These are phyloP conservation scores for Penicillium palitans DNA, from an alignment of 2,329 filamentous ascomycete genomes.

Conservation along the genomic window DNA sequence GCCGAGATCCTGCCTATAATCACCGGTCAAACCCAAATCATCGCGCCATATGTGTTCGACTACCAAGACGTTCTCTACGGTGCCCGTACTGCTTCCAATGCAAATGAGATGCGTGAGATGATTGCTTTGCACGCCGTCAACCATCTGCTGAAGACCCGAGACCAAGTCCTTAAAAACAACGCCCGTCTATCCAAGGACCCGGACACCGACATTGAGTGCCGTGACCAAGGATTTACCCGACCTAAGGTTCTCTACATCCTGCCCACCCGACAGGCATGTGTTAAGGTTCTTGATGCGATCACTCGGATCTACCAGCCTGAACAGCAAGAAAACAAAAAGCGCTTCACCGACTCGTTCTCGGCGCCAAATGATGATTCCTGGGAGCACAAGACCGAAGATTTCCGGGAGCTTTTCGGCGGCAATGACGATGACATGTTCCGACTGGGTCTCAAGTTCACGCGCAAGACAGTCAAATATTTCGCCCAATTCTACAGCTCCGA, in stretches of 20 bases:
- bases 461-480: slow-evolving; percentile 94
- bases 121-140: slow-evolving; percentile 83
- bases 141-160: slow-evolving; percentile 89
- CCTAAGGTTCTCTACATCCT: slow-evolving; percentile 90
- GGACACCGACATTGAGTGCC: slow-evolving; percentile 68
- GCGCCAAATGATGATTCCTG: slow-evolving; percentile 68
- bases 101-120: slow-evolving; percentile 67
- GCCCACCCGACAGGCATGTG: slow-evolving; percentile 84
- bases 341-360: slow-evolving; percentile 82
- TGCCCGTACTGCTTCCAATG: slow-evolving; percentile 68
- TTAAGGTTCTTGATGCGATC: slow-evolving; percentile 74
- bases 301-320: slow-evolving; percentile 75
- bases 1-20: slow-evolving; percentile 59
- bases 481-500: slow-evolving; percentile 95
- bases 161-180: slow-evolving; percentile 90
- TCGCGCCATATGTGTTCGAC: slow-evolving; percentile 73
- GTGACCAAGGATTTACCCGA: slow-evolving; percentile 93
- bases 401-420: slow-evolving; percentile 83
- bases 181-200: slow-evolving; percentile 69
- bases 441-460: slow-evolving; percentile 92
- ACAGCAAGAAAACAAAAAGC: slow-evolving; percentile 91
- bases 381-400: slow-evolving; percentile 78
- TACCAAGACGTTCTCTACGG: slow-evolving; percentile 81
- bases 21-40: slow-evolving; percentile 60
- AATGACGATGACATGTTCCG: slow-evolving; percentile 98